Percentiles rank a stretch among this genome's conserved stretches.
phyloP scores from a whole-genome alignment of 2,329 filamentous ascomycete species.

The Volutella citrinella region DNA sequence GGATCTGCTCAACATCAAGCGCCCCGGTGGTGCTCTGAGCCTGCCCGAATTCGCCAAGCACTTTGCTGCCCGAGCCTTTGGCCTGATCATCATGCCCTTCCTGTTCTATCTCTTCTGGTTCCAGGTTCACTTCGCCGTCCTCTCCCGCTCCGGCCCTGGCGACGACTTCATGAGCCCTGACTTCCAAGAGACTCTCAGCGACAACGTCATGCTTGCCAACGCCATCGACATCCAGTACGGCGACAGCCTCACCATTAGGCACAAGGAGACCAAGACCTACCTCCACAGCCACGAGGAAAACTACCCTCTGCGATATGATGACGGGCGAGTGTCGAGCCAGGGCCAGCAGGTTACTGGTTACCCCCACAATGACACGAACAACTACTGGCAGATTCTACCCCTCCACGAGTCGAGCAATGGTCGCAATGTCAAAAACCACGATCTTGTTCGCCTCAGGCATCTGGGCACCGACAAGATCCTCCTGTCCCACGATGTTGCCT shows the following conservation, averaged over 20 bases:
- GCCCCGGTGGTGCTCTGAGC: constrained; percentile 74
- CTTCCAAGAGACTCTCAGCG: constrained; percentile 94
- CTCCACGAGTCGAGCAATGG: constrained; percentile 56
- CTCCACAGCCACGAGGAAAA: constrained; percentile 87
- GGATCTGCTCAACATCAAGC: constrained; percentile 88
- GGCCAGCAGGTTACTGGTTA: constrained; percentile 98
- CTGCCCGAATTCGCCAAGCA: constrained; percentile 83
- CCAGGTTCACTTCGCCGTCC: constrained; percentile 95
- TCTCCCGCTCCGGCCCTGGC: constrained; percentile 84
- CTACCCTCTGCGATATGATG: constrained; percentile 94
- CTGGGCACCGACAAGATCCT: constrained; percentile 81
- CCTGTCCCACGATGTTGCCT: constrained; percentile 94
- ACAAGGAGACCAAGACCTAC: constrained; percentile 97
- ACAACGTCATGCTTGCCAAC: constrained; percentile 89
- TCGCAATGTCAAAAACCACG: constrained; percentile 74
- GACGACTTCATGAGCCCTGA: constrained; percentile 99
- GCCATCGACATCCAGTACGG: constrained; percentile 86
- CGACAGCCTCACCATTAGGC: constrained; percentile 80
- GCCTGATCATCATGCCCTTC: constrained; percentile 87
- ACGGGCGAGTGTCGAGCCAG: constrained; percentile 95
- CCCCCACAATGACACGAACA: constrained; percentile 98
- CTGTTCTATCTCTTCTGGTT: constrained; percentile 99
- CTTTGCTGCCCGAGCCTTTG: constrained; percentile 81
- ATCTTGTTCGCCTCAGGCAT: constrained; percentile 83
- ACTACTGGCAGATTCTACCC: constrained; percentile 93